phyloP scores from a whole-genome alignment of 2,329 filamentous ascomycete species.

The Ramichloridium luteum region DNA sequence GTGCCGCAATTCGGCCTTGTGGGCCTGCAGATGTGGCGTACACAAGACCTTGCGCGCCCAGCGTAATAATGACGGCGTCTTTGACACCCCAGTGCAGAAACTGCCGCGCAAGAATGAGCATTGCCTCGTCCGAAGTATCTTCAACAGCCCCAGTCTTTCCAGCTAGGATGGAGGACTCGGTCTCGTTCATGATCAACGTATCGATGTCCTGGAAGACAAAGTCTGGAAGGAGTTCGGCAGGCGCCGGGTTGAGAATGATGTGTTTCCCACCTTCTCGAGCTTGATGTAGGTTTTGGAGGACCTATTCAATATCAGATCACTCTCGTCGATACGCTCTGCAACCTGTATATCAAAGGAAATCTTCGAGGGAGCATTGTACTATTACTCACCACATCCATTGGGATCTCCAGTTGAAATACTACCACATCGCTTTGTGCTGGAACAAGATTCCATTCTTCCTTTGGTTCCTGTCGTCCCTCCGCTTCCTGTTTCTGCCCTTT shows the following conservation, averaged over 20 bases:
- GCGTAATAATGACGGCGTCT: constrained; percentile 72
- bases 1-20: constrained; percentile 33
- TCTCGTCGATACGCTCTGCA: no score
- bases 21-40: constrained; percentile 16
- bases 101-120: constrained; percentile 27
- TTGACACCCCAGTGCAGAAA: constrained; percentile 60
- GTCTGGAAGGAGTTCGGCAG: constrained; percentile 53
- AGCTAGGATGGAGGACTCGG: constrained; percentile 65
- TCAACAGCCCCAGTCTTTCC: constrained; percentile 31
- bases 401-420: constrained; percentile 37
- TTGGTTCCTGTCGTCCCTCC: constrained; percentile 7
- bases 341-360: not conserved
- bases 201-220: constrained; percentile 55
- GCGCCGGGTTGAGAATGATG: constrained; percentile 74
- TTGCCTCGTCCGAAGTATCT: constrained; percentile 23
- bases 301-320: no score
- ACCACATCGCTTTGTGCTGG: constrained; percentile 30
- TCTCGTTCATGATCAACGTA: constrained; percentile 83
- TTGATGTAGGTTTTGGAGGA: constrained; percentile 22
- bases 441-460: constrained; percentile 23
- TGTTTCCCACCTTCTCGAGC: constrained; percentile 22
- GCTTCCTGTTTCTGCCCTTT: constrained; percentile 16
- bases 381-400: constrained; percentile 27
- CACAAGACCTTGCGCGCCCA: constrained; percentile 46
- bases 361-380: not conserved